phyloP scores from a whole-genome alignment of 257 asterid genomes.

The Przewalskia tangutica region DNA sequence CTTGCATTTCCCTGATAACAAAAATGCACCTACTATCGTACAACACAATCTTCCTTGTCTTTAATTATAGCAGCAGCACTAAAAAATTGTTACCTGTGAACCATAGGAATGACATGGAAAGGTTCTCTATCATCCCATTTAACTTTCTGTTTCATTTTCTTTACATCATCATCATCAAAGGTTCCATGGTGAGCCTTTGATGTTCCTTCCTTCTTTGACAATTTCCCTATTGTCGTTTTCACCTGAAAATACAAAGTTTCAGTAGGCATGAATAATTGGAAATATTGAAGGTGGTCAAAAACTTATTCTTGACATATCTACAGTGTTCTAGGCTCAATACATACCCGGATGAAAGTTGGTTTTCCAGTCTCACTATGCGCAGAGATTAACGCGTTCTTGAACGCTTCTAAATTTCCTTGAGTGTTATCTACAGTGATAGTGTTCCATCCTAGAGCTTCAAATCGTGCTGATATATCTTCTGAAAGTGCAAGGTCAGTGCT shows the following conservation, averaged over 20 bases:
- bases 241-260: conserved; percentile 21
- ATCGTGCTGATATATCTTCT: conserved; percentile 31
- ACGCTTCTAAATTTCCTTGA: conserved; percentile 18
- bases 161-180: conserved; percentile 45
- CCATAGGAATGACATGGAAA: conserved; percentile 45
- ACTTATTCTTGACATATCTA: not conserved
- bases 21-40: not conserved
- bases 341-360: conserved; percentile 46
- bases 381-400: conserved; percentile 30
- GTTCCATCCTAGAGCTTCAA: conserved; percentile 49
- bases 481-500: conserved; percentile 34
- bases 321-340: no score
- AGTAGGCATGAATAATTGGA: not conserved
- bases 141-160: conserved; percentile 45
- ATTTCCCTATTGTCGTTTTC: conserved; percentile 41
- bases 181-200: conserved; percentile 51
- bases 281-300: not conserved
- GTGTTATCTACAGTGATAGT: conserved; percentile 26
- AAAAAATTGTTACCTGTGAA: conserved; percentile 23
- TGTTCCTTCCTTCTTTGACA: conserved; percentile 51
- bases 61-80: not conserved
- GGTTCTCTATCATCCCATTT: conserved; percentile 34
- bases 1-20: conserved; percentile 32
- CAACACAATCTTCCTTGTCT: not conserved
- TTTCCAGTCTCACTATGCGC: conserved; percentile 25